phyloP scores from a whole-genome alignment of 1,139 yeast genomes.

The Candida sanyaensis region DNA sequence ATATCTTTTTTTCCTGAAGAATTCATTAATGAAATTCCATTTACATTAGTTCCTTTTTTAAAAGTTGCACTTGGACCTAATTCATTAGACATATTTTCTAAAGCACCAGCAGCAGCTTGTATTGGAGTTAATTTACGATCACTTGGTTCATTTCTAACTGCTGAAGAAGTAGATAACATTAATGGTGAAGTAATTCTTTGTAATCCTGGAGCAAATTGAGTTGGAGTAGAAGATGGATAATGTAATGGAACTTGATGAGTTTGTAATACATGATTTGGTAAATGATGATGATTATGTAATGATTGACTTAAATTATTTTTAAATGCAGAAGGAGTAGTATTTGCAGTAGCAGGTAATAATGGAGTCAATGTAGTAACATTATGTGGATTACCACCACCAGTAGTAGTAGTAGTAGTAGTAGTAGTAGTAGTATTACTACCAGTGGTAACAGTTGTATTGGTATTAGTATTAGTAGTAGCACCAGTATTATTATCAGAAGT shows the following conservation, averaged over 20 bases:
- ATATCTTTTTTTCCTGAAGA: slow-evolving; percentile 4
- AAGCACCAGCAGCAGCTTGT: slow-evolving; percentile 60
- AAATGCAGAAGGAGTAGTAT: slow-evolving; percentile 14
- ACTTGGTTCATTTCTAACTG: slow-evolving; percentile 26
- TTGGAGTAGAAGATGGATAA: slow-evolving; percentile 69
- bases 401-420: no score
- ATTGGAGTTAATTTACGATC: slow-evolving; percentile 22
- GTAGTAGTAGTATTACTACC: slow-evolving; percentile 14
- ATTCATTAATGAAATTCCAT: slow-evolving; percentile 35
- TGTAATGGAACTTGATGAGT: slow-evolving; percentile 56
- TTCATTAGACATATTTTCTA: slow-evolving; percentile 55
- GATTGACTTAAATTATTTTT: slow-evolving; percentile 1
- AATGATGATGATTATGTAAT: slow-evolving; percentile 16
- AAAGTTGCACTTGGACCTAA: slow-evolving; percentile 50
- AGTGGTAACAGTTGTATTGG: slow-evolving; percentile 2
- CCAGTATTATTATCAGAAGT: slow-evolving; percentile 6
- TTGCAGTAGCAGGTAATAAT: slow-evolving; percentile 24
- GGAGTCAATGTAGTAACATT: slow-evolving; percentile 27
- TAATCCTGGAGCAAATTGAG: slow-evolving; percentile 68
- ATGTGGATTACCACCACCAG: background rate
- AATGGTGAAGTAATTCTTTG: slow-evolving; percentile 67
- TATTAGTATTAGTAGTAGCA: slow-evolving; percentile 13
- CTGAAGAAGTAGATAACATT: slow-evolving; percentile 47
- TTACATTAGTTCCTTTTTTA: slow-evolving; percentile 18
- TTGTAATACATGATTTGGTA: slow-evolving; percentile 25